Percentiles rank a stretch among this genome's conserved stretches.
Evolutionary conservation across 441 rosid species (phyloP).

Genomic region (Eruca vesicaria): DNA sequence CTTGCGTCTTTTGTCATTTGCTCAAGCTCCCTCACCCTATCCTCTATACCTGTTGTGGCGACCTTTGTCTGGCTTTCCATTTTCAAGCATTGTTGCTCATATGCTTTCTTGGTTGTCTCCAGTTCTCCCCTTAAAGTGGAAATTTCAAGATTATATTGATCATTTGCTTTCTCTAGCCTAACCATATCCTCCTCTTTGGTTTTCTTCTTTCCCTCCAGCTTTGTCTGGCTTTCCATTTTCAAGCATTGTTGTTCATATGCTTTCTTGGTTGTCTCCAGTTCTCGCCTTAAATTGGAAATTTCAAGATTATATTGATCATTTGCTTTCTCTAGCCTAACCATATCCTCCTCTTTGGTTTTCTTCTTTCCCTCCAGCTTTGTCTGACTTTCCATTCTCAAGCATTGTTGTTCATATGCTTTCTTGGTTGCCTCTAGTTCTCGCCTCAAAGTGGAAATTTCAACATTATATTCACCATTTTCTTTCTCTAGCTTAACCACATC

Average conservation of each 20-base stretch:
- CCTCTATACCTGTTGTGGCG: conserved; percentile 45
- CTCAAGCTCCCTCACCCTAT: conserved; percentile 43
- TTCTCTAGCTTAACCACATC: conserved; percentile 37
- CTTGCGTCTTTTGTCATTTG: conserved; percentile 47
- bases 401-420: conserved; percentile 50
- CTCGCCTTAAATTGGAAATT: background rate
- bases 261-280: background rate
- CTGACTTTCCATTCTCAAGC: conserved; percentile 42
- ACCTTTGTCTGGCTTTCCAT: conserved; percentile 34
- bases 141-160: background rate
- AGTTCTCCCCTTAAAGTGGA: background rate
- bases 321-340: background rate
- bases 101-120: background rate
- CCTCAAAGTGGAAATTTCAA: conserved; percentile 45
- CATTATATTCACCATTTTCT: conserved; percentile 42
- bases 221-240: conserved; percentile 12
- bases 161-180: background rate
- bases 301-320: background rate
- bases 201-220: conserved; percentile 10
- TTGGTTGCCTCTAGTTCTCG: conserved; percentile 57
- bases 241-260: background rate
- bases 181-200: background rate
- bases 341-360: background rate
- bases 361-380: background rate
- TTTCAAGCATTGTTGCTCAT: background rate